Conservation (phyloP, 192 early-diverging fungal genomes). For the Neocallimastix lanati region DNA sequence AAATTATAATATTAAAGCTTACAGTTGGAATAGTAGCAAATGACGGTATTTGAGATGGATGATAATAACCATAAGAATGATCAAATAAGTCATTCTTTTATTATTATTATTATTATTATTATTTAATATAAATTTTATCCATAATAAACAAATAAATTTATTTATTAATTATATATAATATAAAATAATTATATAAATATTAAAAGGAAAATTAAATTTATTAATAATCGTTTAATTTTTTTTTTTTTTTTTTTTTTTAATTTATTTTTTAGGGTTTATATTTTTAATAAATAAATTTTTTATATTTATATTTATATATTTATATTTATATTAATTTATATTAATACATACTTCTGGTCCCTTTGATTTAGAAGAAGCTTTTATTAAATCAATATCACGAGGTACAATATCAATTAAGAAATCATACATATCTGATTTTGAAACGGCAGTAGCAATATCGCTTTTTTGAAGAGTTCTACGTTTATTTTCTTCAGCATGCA, state of each 20-base stretch:
- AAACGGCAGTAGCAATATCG: conserved; percentile 74
- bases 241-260: too few species aligned
- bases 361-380: neutral
- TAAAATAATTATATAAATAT: too few species aligned
- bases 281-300: too few species aligned
- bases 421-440: conserved; percentile 86
- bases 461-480: conserved; percentile 69
- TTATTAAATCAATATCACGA: conserved; percentile 49
- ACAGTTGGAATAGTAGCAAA: neutral
- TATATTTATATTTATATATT: too few species aligned
- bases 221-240: too few species aligned
- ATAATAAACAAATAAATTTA: too few species aligned
- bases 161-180: too few species aligned
- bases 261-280: too few species aligned
- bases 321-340: too few species aligned
- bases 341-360: neutral
- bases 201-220: too few species aligned
- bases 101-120: too few species aligned
- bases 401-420: conserved; percentile 96
- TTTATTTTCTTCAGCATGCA: conserved; percentile 92
- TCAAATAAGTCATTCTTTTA: neutral
- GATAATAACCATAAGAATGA: neutral
- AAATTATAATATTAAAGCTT: neutral
- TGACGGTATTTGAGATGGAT: neutral
- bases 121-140: too few species aligned